Evolutionary conservation across 495 filamentous ascomycete genomes (phyloP).

Genomic region (Podospora anserina): DNA sequence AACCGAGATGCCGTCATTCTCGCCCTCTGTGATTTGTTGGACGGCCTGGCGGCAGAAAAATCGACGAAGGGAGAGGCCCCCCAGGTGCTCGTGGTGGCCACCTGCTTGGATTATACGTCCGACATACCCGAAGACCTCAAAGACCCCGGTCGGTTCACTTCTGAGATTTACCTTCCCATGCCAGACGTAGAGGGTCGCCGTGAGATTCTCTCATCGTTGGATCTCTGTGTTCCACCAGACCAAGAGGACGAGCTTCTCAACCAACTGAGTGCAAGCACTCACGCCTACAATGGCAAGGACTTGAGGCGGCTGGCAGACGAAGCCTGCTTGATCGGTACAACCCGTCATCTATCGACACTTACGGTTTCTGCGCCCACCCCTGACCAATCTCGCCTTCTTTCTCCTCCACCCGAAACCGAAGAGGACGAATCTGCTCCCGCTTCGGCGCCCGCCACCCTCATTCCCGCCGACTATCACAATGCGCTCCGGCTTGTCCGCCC

Average conservation of each 20-base stretch:
- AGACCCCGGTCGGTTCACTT: conserved; percentile 61
- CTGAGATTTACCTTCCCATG: conserved; percentile 75
- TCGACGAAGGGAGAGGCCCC: conserved; percentile 35
- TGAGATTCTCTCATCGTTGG: conserved; percentile 65
- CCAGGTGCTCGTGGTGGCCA: conserved; percentile 64
- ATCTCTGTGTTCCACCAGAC: conserved; percentile 35
- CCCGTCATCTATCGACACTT: neutral
- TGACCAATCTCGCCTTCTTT: neutral
- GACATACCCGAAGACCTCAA: conserved; percentile 73
- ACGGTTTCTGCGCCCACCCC: neutral
- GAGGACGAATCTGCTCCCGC: conserved; percentile 1
- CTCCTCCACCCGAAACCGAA: conserved; percentile 10
- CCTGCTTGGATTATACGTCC: conserved; percentile 66
- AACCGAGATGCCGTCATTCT: conserved; percentile 48
- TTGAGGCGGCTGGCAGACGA: conserved; percentile 42
- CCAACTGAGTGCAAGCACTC: conserved; percentile 49
- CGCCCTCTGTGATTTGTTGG: conserved; percentile 52
- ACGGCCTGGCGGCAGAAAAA: conserved; percentile 42
- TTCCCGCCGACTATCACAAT: conserved; percentile 43
- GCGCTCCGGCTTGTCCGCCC: conserved; percentile 57
- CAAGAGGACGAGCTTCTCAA: conserved; percentile 39
- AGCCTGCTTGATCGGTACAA: conserved; percentile 34
- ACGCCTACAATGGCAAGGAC: conserved; percentile 53
- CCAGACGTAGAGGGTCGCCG: conserved; percentile 68
- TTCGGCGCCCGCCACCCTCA: conserved; percentile 10